phyloP scores from a whole-genome alignment of 2,329 filamentous ascomycete genomes.

The Thelonectria blattea region DNA sequence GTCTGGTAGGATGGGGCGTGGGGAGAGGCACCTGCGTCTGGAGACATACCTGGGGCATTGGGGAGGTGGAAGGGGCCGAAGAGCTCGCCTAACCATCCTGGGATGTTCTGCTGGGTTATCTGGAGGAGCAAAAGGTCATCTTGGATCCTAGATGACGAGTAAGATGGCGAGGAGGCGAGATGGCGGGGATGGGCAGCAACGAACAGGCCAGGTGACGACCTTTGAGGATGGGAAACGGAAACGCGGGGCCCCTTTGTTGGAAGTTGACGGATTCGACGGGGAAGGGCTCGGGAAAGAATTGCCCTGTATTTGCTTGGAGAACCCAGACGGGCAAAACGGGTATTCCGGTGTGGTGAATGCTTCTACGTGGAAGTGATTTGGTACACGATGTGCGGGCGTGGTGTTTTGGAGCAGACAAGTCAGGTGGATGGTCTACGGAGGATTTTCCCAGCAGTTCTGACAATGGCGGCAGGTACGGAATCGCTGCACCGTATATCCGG shows the following conservation, averaged over 20 bases:
- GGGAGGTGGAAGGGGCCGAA: slow-evolving; percentile 3
- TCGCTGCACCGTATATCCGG: slow-evolving; percentile 4
- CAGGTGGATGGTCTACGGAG: not conserved
- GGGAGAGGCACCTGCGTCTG: slow-evolving; percentile 9
- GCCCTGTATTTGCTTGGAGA: not conserved
- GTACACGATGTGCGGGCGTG: not conserved
- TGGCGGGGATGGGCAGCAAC: slow-evolving; percentile 6
- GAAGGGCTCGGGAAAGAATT: not conserved
- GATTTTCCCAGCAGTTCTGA: not conserved
- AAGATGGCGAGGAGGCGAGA: slow-evolving; percentile 1
- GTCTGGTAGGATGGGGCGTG: slow-evolving; percentile 18
- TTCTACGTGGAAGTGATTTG: not conserved
- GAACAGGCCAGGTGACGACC: slow-evolving; percentile 7
- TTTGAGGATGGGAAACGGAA: slow-evolving; percentile 3
- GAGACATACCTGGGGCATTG: slow-evolving; percentile 2
- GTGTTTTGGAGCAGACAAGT: not conserved
- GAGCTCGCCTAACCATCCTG: slow-evolving; percentile 3
- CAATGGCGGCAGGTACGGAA: not conserved
- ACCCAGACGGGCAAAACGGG: not conserved
- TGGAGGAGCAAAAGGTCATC: not conserved
- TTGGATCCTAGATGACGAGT: not conserved
- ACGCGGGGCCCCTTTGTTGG: slow-evolving; percentile 12
- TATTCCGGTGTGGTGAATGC: not conserved
- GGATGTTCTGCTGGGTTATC: slow-evolving; percentile 1
- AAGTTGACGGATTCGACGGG: not conserved